These are phyloP conservation scores for Pulveroboletus sp. DNA, from an alignment of 768 basidiomycete genomes.

Conservation along the genomic window DNA sequence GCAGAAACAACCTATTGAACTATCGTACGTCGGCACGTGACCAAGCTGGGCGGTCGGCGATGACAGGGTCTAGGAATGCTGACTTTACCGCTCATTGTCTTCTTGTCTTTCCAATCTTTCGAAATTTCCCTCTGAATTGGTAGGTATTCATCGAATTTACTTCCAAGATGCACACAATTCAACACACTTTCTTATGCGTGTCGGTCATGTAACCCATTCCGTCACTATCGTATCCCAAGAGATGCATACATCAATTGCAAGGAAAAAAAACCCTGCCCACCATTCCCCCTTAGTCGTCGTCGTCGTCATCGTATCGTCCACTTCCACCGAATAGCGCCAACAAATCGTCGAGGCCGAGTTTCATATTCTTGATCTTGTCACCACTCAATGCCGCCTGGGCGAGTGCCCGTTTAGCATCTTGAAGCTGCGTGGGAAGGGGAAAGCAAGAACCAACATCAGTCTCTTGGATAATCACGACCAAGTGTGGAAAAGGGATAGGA, in stretches of 20 bases:
- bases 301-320: slow-evolving; percentile 57
- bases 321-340: slow-evolving; percentile 71
- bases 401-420: slow-evolving; percentile 85
- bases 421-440: slow-evolving; percentile 47
- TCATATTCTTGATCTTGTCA: slow-evolving; percentile 80
- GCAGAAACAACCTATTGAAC: no score
- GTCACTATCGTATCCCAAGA: background rate
- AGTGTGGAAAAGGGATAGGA: background rate
- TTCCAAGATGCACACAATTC: no score
- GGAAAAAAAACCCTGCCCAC: background rate
- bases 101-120: no score
- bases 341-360: slow-evolving; percentile 81
- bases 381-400: slow-evolving; percentile 84
- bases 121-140: no score
- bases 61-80: no score
- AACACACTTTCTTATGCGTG: no score
- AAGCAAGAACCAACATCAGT: slow-evolving; percentile 1
- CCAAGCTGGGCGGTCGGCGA: no score
- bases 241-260: background rate
- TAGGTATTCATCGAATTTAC: no score
- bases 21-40: no score
- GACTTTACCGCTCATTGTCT: no score
- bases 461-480: background rate
- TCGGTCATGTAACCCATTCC: background rate
- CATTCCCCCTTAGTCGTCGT: slow-evolving; percentile 20